phyloP scores from a whole-genome alignment of 495 filamentous ascomycete genomes.

The Hypomontagnella monticulosa region DNA sequence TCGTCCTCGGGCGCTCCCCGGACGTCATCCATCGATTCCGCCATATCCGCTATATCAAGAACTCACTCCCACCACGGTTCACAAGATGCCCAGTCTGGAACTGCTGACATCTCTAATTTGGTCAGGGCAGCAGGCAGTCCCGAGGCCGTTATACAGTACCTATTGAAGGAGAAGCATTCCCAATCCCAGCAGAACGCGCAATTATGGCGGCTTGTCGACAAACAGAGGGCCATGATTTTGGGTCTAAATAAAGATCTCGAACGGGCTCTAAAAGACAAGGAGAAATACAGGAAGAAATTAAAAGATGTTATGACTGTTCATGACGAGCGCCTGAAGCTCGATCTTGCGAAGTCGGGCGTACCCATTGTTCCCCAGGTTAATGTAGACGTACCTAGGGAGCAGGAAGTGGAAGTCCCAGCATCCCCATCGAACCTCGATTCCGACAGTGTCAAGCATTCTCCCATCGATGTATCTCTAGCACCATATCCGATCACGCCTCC shows the following conservation, averaged over 20 bases:
- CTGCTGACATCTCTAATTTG: constrained; percentile 74
- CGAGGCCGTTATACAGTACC: constrained; percentile 86
- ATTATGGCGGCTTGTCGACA: constrained; percentile 94
- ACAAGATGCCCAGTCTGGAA: constrained; percentile 62
- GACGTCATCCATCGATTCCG: constrained; percentile 94
- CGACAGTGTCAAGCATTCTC: constrained; percentile 57
- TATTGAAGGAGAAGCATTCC: constrained; percentile 90
- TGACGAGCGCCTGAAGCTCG: constrained; percentile 39
- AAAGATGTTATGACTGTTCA: constrained; percentile 70
- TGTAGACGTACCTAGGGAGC: constrained; percentile 44
- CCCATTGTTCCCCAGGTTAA: constrained; percentile 35
- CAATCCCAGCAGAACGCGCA: constrained; percentile 89
- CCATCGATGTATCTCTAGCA: constrained; percentile 62
- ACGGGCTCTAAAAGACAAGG: constrained; percentile 91
- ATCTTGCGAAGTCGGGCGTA: constrained; percentile 9
- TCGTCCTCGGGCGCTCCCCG: constrained; percentile 61
- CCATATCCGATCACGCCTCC: constrained; percentile 68
- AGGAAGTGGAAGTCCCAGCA: constrained; percentile 48
- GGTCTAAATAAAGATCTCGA: constrained; percentile 96
- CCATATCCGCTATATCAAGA: constrained; percentile 81
- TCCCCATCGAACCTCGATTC: constrained; percentile 57
- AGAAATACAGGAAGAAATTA: constrained; percentile 88
- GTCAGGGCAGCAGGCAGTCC: constrained; percentile 86
- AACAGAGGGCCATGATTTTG: constrained; percentile 91
- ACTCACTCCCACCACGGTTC: constrained; percentile 70